Percentiles rank a stretch among this genome's conserved stretches.
phyloP scores from a whole-genome alignment of 2,329 filamentous ascomycete species.

The Pseudocercospora fijiensis region DNA sequence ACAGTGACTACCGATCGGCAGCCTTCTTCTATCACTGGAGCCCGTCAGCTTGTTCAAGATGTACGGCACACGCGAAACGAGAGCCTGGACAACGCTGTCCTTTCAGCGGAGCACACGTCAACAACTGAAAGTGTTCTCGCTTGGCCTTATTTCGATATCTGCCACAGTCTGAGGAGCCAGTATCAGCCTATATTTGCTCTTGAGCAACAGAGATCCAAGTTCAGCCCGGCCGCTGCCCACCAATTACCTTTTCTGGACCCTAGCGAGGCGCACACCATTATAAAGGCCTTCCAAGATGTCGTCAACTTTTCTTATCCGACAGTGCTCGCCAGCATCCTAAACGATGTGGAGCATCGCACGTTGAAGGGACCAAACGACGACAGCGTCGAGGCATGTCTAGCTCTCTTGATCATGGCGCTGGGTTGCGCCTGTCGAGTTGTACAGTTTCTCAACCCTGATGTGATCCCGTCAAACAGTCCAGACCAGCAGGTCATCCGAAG shows the following conservation, averaged over 20 bases:
- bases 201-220: conserved; percentile 15
- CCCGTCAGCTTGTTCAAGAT: conserved; percentile 15
- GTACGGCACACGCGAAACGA: conserved; percentile 13
- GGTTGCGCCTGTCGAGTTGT: conserved; percentile 15
- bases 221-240: background rate
- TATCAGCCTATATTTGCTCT: conserved; percentile 19
- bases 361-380: conserved; percentile 7
- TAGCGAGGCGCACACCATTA: conserved; percentile 6
- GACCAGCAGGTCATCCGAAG: conserved; percentile 5
- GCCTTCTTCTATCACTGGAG: conserved; percentile 15
- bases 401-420: conserved; percentile 16
- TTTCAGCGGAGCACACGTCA: conserved; percentile 19
- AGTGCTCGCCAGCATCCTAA: conserved; percentile 5
- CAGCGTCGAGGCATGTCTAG: conserved; percentile 12
- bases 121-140: conserved; percentile 20
- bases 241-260: conserved; percentile 9
- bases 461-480: background rate
- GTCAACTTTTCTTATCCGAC: conserved; percentile 19
- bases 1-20: conserved; percentile 12
- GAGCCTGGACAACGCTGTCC: conserved; percentile 17
- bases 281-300: conserved; percentile 6
- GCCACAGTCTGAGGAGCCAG: conserved; percentile 9
- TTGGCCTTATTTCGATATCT: conserved; percentile 18
- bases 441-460: background rate
- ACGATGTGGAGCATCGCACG: conserved; percentile 15